Percentiles rank a stretch among this genome's conserved stretches.
phyloP scores from a whole-genome alignment of 2,329 filamentous ascomycete species.

The Macrophomina tecta region DNA sequence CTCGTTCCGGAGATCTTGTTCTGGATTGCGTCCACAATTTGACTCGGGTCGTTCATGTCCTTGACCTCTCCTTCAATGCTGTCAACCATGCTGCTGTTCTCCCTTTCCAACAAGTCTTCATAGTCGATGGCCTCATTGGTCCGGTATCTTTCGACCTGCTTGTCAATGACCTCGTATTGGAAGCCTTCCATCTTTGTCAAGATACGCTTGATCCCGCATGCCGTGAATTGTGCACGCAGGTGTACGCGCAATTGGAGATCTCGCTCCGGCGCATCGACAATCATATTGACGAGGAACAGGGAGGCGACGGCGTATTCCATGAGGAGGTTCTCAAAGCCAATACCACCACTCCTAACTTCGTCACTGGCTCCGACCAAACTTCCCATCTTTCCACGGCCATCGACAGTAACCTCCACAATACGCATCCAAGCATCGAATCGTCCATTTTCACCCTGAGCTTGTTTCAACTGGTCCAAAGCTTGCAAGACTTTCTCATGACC shows the following conservation, averaged over 20 bases:
- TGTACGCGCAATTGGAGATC: constrained; percentile 92
- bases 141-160: constrained; percentile 92
- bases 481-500: constrained; percentile 94
- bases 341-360: constrained; percentile 92
- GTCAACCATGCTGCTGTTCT: constrained; percentile 89
- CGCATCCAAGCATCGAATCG: constrained; percentile 99
- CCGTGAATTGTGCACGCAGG: constrained; percentile 93
- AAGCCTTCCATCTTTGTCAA: constrained; percentile 97
- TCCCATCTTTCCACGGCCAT: constrained; percentile 98
- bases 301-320: constrained; percentile 99
- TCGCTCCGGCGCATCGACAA: constrained; percentile 86
- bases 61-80: constrained; percentile 83
- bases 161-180: constrained; percentile 97
- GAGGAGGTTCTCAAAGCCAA: constrained; percentile 97
- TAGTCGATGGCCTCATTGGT: constrained; percentile 98
- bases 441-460: constrained; percentile 86
- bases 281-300: constrained; percentile 93
- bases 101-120: constrained; percentile 91
- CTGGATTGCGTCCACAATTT: constrained; percentile 94
- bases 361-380: constrained; percentile 96
- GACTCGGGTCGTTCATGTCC: constrained; percentile 88
- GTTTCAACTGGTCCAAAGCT: constrained; percentile 90
- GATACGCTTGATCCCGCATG: constrained; percentile 92
- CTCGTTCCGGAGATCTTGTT: constrained; percentile 80
- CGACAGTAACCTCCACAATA: constrained; percentile 94